A percentile compares a stretch with the other conserved stretches of the same genome.
phyloP scores from a whole-genome alignment of 257 asterid genomes.

The Fraxinus anomala region DNA sequence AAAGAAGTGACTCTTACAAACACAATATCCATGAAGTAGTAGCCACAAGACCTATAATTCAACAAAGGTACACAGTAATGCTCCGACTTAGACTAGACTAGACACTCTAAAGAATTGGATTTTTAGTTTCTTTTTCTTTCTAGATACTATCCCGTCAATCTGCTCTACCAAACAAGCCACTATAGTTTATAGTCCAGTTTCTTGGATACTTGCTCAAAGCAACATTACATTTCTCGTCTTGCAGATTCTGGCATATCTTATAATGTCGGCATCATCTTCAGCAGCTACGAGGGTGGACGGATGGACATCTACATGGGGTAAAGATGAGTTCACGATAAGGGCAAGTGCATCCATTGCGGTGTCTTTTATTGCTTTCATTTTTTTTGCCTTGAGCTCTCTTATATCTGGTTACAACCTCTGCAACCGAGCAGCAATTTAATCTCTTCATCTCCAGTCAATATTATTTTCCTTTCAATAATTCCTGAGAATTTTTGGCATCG shows the following conservation, averaged over 20 bases:
- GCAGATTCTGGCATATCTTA: conserved; percentile 80
- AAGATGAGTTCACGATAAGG: conserved; percentile 77
- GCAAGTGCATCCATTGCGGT: conserved; percentile 73
- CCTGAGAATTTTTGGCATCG: neutral
- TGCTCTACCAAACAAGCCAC: neutral
- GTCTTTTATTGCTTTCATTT: conserved; percentile 73
- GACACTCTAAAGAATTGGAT: neutral
- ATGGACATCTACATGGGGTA: conserved; percentile 89
- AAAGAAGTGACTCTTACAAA: too few relatives aligned
- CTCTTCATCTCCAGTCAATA: neutral
- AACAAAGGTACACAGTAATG: neutral
- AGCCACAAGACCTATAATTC: too few relatives aligned
- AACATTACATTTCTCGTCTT: conserved; percentile 2
- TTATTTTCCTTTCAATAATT: neutral
- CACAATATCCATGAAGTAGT: neutral
- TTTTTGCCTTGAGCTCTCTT: conserved; percentile 74
- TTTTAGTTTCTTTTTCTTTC: too few relatives aligned
- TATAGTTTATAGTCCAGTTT: neutral
- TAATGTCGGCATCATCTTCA: conserved; percentile 90
- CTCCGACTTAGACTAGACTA: neutral
- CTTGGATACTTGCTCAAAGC: neutral
- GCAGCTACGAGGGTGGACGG: conserved; percentile 83
- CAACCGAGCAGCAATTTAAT: conserved; percentile 44
- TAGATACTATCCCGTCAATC: neutral
- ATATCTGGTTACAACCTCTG: conserved; percentile 77